phyloP scores from a whole-genome alignment of 768 basidiomycete species.

The Xanthoconium purpureum region DNA sequence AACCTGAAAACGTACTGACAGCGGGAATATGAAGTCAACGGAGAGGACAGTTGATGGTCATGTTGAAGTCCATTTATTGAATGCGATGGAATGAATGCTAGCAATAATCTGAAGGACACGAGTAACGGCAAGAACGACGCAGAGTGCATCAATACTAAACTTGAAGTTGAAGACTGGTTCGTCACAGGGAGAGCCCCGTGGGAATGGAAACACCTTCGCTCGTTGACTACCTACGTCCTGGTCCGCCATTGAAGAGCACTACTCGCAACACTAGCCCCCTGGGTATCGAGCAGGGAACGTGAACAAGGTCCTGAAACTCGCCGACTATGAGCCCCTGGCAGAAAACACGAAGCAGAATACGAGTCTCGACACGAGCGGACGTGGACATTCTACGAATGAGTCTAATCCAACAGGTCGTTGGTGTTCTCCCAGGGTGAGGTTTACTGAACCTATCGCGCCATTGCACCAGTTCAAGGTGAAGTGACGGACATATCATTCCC shows the following conservation, averaged over 20 bases:
- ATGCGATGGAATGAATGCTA: slow-evolving; percentile 51
- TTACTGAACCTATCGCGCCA: slow-evolving; percentile 16
- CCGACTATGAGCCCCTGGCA: slow-evolving; percentile 10
- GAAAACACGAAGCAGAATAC: neutral
- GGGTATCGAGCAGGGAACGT: slow-evolving; percentile 2
- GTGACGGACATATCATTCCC: slow-evolving; percentile 1
- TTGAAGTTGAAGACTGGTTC: neutral
- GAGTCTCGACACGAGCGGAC: slow-evolving; percentile 8
- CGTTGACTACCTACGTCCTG: too few relatives aligned
- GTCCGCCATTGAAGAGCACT: too few relatives aligned
- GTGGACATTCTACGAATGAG: slow-evolving; percentile 23
- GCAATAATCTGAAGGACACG: slow-evolving; percentile 46
- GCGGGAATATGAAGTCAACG: slow-evolving; percentile 74
- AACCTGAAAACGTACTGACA: slow-evolving; percentile 44
- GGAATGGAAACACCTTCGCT: neutral
- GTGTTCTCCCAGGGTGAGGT: slow-evolving; percentile 19
- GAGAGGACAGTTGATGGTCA: slow-evolving; percentile 77
- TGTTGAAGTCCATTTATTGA: slow-evolving; percentile 46
- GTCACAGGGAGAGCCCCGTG: neutral
- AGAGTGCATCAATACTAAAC: slow-evolving; percentile 9
- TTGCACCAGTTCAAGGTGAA: slow-evolving; percentile 6
- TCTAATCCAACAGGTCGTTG: slow-evolving; percentile 12
- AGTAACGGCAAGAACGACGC: slow-evolving; percentile 37
- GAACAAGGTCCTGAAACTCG: slow-evolving; percentile 10
- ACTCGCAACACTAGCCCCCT: slow-evolving; percentile 10